Evolutionary conservation across 768 basidiomycete genomes (phyloP), one percentile per base, ranked within the genome.

Genomic region (Leccinellum rugosiceps): DNA sequence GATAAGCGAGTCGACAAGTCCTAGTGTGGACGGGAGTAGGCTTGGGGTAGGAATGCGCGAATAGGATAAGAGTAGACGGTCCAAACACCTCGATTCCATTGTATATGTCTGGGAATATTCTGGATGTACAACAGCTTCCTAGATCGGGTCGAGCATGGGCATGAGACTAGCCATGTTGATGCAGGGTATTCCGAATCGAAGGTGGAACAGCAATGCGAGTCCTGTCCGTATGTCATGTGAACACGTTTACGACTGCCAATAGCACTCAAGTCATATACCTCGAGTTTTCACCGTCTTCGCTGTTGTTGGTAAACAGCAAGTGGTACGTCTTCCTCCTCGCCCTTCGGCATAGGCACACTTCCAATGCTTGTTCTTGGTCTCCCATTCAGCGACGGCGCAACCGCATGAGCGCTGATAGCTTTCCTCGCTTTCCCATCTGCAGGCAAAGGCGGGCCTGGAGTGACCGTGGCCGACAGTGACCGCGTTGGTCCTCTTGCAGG

Each of bases 301-400:
- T 86, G 88, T 66, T 87, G 88, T 70, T 91, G 88, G 79, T 84
- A 91, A 55, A 90, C 71, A 19, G 91, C 89, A 49, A 93, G 76
- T 19, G 90, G 90, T 38, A 90, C 75, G 66, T 92, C 90, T 67
- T 92, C 90, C 65, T 92, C 90, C 66, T 90, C 88, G 26, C 72
- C 62, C 50, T 68, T 72, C 13, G 67, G 57, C 31, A 64, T 38
- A 21, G 63, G 56, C n/a, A 72, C 69, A 52, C 80, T 77, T 35
- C 65, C 69, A 8, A 60, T 26, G 51, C 76, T 74, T 28, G 76
- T 74, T 63, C 76, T 76, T 41, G 78, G 77, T 60, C 78, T 75
- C 57, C 72, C 74, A 53, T 76, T 71, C 35, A 62, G 57, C 4
- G 56, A 58, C 17, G 70, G 59, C 21, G 78, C 68, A 10, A 80